Base-by-base conservation (phyloP, 441 rosid genomes). In the Gossypium armourianum region DNA sequence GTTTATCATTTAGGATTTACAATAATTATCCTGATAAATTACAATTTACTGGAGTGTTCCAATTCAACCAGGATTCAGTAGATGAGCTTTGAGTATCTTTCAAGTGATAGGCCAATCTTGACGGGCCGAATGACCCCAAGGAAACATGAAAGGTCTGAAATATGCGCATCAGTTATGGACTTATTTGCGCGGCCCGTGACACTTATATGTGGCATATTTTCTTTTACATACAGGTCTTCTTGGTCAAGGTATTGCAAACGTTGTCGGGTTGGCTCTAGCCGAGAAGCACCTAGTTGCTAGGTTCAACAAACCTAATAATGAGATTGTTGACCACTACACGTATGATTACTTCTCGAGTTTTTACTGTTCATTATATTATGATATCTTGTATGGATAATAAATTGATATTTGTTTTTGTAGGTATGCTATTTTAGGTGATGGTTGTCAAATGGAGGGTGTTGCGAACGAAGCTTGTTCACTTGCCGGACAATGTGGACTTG, bases 221-320 rank as follows among this genome's bases (percentile, higher is more conserved):
- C 3, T 32, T 9, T 70, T 52, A 29, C 10, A 20, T 78, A 28
- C 68, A 95, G 99, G 99, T 81, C 97, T 96, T 65, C 98, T 95
- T 77, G 99, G 99, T 63, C 97, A 92, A 80, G 98, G 99, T 54
- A 45, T 89, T 49, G 98, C 93, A 16, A 95, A 92, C 82, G 99
- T 90, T 68, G 98, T 95, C 54, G 96, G 98, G 67, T 84, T 95
- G 89, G 99, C 99, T 53, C 95, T 95, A 17, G 96, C 86, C 0
- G 97, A 95, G 89, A 95, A 82, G 81, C 92, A 95, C 78, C 80
- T 95, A 81, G 99, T 96, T 73, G 97, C 96, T 69, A 89, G 98
- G 69, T 95, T 64, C 77, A 92, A 95, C 88, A 95, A 95, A 59
- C 96, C 97, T 0, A 96, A 86, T 75, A 75, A 67, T 69, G 96